Evolutionary conservation across 2,329 filamentous ascomycete genomes (phyloP).

Genomic region (Fusarium brachygibbosum): DNA sequence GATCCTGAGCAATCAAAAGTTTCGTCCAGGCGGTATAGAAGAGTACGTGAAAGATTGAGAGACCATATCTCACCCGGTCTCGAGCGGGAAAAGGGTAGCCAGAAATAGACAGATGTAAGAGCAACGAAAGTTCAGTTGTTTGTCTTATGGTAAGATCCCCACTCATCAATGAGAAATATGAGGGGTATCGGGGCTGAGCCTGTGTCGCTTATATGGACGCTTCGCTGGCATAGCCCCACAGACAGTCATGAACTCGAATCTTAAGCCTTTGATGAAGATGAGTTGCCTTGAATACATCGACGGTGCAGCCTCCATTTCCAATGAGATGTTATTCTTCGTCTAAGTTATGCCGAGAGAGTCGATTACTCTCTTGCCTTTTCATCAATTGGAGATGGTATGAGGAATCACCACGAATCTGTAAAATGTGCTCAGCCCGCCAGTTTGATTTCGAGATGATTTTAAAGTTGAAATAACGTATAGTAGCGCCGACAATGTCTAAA

Average conservation of each 20-base stretch:
- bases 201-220: background rate
- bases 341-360: no score
- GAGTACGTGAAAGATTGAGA: background rate
- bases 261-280: background rate
- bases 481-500: no score
- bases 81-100: fast-evolving
- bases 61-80: background rate
- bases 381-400: no score
- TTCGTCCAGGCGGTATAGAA: background rate
- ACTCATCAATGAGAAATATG: background rate
- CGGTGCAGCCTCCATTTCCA: no score
- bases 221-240: background rate
- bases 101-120: background rate
- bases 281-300: no score
- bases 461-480: no score
- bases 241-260: background rate
- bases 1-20: conserved; percentile 4
- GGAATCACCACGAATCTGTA: no score
- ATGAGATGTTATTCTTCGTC: no score
- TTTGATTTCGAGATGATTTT: no score
- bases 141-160: background rate
- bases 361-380: no score
- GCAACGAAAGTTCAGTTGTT: background rate
- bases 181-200: background rate
- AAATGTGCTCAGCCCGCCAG: no score